Base-by-base conservation (phyloP, 139 green algal genomes). In the Chlorella sorokiniana region DNA sequence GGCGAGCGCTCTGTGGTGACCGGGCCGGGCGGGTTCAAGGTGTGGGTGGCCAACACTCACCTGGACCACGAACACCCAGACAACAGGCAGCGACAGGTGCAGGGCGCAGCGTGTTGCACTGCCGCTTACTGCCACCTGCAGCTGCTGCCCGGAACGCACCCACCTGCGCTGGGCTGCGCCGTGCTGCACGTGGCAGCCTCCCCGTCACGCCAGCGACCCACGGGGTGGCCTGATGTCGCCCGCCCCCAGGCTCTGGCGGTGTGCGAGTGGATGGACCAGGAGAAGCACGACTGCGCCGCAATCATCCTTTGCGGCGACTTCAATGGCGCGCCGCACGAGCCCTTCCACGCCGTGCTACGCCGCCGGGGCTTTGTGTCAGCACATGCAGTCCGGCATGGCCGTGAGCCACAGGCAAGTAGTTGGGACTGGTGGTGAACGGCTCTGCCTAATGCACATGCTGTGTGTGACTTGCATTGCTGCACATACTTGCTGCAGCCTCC, bases 1-100 rank as follows among this genome's bases (percentile, higher is more conserved):
- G 72, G 73, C 25, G 27, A 62, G 77, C 74, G 65, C 14, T n/a
- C 20, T 8, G 77, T 51, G 42, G 31, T 64, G 44, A 35, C 45
- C 1, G 72, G 59, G 3, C 22, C 25, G 27, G 74, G 56, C 9
- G 31, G 78, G 45, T 72, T 85, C 23, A 79, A 80, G 69, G 38
- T 91, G 35, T 91, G 83, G 79, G 69, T 91, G 33, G 85, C 91
- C 6, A 91, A 91, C 69, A 87, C 86, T 2, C 87, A 91, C 70
- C 69, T 91, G 38, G 85, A 91, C 75, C 87, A 91, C 68, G 83
- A 76, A 9, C 69, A 81, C 3, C 48, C 63, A 16, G 72, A 82
- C 35, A 84, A 63, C 31, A 75, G 85, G 16, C 68, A 69, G 33
- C 64, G 54, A 31, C 87, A 91, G 69, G 76, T 73, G 74, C 27